Base-by-base conservation (phyloP, 176 grass and related monocot species). In the Carex pumila region DNA sequence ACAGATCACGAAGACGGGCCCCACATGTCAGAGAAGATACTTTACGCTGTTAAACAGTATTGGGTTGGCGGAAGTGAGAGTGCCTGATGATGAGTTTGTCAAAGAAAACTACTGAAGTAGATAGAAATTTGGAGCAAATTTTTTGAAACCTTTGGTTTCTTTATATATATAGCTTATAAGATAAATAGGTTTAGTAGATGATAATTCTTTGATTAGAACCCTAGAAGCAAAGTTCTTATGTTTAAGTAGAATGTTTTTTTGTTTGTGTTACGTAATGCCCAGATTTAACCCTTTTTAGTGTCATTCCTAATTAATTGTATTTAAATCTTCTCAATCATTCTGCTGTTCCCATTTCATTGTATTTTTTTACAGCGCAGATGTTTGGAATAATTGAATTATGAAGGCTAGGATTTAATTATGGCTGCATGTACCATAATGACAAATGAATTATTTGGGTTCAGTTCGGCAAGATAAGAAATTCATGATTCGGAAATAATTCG, bases 11-110 rank as follows among this genome's bases (percentile, higher is more conserved):
- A 94, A 85, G 92, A 98, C 65, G 82, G 91, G 67, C 89, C 92
- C 0, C 85, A 85, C 13, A 85, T 91, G 45, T 81, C 88, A 31
- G 92, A 93, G 88, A 98, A 98, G 86, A 86, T 98, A 58, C 76
- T 98, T 17, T 91, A 87, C 21, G 91, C 91, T 14, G 89, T 98
- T 54, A 98, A 94, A 81, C 81, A 67, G 63, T 98, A 98, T 53
- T 98, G 95, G 95, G 90, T 94, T 1, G 86, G 79, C 7, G 88
- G 74, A 22, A 85, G 39, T 29, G 61, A 91, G 3, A 82, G 39
- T 45, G 65, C 12, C 54, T 83, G 81, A 83, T 32, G 43, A 19
- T 32, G 43, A 19, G 31, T 49, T 62, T 21, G 10, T 82, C 31
- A 29, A 64, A 15, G 11, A 65, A 65, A 25, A 41, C 31, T 15